Evolutionary conservation across 1,284 basidiomycete genomes (phyloP).

Genomic region (Apiotrichum siamense): DNA sequence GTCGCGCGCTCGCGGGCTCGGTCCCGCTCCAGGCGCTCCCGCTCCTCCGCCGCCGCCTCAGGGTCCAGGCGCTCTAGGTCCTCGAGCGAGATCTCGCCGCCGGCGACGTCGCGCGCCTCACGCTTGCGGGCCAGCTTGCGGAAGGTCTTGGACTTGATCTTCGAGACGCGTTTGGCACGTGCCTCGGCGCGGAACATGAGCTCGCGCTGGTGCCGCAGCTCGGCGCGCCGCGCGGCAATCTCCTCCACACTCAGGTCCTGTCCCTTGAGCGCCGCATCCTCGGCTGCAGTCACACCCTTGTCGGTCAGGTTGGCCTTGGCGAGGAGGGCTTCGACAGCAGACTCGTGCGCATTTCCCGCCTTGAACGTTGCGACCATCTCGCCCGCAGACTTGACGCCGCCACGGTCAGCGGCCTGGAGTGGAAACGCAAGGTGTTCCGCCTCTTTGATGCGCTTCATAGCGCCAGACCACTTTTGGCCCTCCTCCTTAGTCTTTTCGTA

Average conservation of each 20-base stretch:
- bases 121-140: conserved; percentile 75
- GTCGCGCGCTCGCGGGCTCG: conserved; percentile 81
- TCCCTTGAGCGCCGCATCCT: conserved; percentile 69
- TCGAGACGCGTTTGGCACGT: conserved; percentile 83
- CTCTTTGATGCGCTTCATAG: conserved; percentile 83
- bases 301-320: conserved; percentile 73
- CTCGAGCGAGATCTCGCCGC: conserved; percentile 49
- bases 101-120: conserved; percentile 56
- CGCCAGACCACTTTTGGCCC: conserved; percentile 86
- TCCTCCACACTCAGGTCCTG: conserved; percentile 72
- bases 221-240: conserved; percentile 68
- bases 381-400: conserved; percentile 41
- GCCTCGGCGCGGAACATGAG: conserved; percentile 89
- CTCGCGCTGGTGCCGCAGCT: conserved; percentile 82
- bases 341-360: conserved; percentile 73
- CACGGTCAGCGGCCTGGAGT: conserved; percentile 64
- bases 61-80: conserved; percentile 50
- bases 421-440: conserved; percentile 91
- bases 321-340: conserved; percentile 66
- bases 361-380: conserved; percentile 56
- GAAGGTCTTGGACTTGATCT: conserved; percentile 95
- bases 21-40: conserved; percentile 66
- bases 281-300: conserved; percentile 66
- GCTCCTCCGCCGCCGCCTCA: conserved; percentile 55
- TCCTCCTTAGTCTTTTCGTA: conserved; percentile 89